These are phyloP conservation scores for Vitis cinerea DNA, from an alignment of 164 flowering plant species.

Conservation along the genomic window DNA sequence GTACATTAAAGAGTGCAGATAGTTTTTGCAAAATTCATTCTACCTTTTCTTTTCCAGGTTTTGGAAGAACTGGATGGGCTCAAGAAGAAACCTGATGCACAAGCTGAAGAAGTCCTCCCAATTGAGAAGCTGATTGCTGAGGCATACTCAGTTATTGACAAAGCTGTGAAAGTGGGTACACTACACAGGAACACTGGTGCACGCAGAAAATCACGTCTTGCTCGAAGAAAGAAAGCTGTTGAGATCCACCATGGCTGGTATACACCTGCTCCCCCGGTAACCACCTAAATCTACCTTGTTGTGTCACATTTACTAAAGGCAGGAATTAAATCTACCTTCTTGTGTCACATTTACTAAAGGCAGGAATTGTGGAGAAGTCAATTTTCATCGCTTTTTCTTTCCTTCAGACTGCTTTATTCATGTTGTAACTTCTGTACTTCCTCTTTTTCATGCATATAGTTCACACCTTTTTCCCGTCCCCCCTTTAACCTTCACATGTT, in stretches of 20 bases:
- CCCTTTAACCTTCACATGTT: too few species aligned
- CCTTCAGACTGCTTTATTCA: too few species aligned
- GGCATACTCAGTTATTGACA: conserved; percentile 87
- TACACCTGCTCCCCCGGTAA: conserved; percentile 43
- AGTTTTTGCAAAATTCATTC: background rate
- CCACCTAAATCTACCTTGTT: conserved; percentile 8
- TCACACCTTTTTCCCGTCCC: too few species aligned
- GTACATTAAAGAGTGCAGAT: too few species aligned
- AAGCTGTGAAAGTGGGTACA: conserved; percentile 74
- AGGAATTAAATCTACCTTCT: background rate
- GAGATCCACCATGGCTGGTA: conserved; percentile 96
- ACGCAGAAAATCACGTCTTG: conserved; percentile 83
- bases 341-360: too few species aligned
- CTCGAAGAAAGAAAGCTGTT: conserved; percentile 86
- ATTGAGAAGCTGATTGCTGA: conserved; percentile 85
- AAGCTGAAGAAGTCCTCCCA: conserved; percentile 63
- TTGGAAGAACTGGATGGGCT: conserved; percentile 67
- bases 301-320: too few species aligned
- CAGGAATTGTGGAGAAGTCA: too few species aligned
- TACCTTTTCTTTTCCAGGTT: conserved; percentile 39
- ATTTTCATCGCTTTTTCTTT: too few species aligned
- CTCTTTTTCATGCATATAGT: too few species aligned
- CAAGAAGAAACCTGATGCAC: conserved; percentile 68
- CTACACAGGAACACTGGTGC: conserved; percentile 93
- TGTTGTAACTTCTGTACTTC: too few species aligned